Evolutionary conservation across 345 rosid species (phyloP).

Genomic region (Orychophragmus violaceus): DNA sequence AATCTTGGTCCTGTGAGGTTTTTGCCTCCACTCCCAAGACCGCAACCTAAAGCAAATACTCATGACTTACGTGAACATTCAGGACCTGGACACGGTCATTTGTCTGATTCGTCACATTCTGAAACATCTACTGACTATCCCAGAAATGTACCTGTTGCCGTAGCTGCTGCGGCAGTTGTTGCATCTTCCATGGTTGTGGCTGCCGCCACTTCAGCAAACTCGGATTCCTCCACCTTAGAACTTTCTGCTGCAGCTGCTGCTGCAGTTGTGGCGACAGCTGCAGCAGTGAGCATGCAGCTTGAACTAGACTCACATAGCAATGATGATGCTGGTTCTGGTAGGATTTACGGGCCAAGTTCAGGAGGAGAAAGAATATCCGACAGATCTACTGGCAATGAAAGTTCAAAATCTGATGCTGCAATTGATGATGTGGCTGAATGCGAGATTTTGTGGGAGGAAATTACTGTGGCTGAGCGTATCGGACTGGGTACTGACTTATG

Average conservation of each 20-base stretch:
- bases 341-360: conserved; percentile 37
- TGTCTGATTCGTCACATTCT: conserved; percentile 34
- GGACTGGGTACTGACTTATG: conserved; percentile 72
- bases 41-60: conserved; percentile 32
- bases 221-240: conserved; percentile 54
- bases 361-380: conserved; percentile 65
- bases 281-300: conserved; percentile 61
- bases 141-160: conserved; percentile 75
- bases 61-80: conserved; percentile 43
- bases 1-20: conserved; percentile 37
- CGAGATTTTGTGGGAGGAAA: conserved; percentile 87
- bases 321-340: conserved; percentile 47
- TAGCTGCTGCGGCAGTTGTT: conserved; percentile 91
- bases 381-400: conserved; percentile 52
- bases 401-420: conserved; percentile 55
- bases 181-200: conserved; percentile 97
- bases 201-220: conserved; percentile 55
- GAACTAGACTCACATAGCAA: conserved; percentile 50
- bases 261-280: conserved; percentile 79
- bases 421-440: conserved; percentile 84
- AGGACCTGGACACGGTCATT: conserved; percentile 30
- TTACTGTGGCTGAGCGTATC: conserved; percentile 86
- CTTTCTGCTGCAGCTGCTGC: conserved; percentile 94
- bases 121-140: conserved; percentile 42
- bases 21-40: conserved; percentile 61